Percentiles rank a stretch among this genome's conserved stretches.
phyloP scores from a whole-genome alignment of 345 rosid genomes.

The Pistacia integerrima region DNA sequence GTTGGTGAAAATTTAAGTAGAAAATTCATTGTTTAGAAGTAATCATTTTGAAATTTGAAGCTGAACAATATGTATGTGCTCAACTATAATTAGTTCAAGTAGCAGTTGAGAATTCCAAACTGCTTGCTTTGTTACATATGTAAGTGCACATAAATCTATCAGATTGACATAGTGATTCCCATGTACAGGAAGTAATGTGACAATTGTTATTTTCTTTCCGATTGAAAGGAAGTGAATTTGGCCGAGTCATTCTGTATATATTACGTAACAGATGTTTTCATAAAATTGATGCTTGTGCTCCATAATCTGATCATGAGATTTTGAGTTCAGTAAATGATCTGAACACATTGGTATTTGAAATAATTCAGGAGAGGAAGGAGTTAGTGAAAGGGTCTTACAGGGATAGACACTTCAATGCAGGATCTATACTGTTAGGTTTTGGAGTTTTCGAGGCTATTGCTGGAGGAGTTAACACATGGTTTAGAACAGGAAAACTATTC shows the following conservation, averaged over 20 bases:
- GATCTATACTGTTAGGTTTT: conserved; percentile 77
- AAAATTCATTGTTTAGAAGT: too few relatives aligned
- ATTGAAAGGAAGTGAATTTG: background rate
- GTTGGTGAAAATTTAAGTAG: too few relatives aligned
- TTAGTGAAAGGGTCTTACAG: conserved; percentile 63
- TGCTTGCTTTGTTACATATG: too few relatives aligned
- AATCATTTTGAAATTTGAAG: too few relatives aligned
- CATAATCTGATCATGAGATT: background rate
- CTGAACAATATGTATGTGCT: too few relatives aligned
- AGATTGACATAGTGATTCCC: background rate
- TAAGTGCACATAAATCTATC: too few relatives aligned
- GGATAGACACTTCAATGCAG: conserved; percentile 85
- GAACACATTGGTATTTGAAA: background rate
- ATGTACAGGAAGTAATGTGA: background rate
- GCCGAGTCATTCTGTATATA: background rate
- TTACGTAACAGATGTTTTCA: background rate
- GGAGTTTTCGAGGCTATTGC: conserved; percentile 79
- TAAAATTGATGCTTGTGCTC: background rate
- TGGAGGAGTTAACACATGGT: conserved; percentile 86
- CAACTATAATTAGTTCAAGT: too few relatives aligned
- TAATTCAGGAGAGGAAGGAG: conserved; percentile 67
- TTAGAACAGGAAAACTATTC: conserved; percentile 85
- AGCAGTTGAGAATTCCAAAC: too few relatives aligned
- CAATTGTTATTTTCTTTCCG: background rate
- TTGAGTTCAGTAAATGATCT: background rate